Base-by-base conservation (phyloP, 2,329 filamentous ascomycete species). In the Drechslera avenae region DNA sequence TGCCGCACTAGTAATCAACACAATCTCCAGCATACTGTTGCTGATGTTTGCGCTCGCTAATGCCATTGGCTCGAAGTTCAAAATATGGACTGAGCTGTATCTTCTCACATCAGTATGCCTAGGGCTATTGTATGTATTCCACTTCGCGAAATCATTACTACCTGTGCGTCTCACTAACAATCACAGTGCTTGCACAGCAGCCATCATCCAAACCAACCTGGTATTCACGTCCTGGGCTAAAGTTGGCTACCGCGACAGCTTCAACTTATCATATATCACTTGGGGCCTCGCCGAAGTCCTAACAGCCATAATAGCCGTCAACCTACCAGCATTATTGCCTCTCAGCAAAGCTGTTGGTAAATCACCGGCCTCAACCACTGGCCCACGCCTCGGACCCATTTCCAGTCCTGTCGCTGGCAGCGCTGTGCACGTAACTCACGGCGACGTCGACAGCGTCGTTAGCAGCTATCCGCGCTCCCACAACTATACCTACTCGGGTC, bases 181-280 rank as follows among this genome's bases (percentile, higher is more conserved):
- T 59, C 73, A 71, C 34, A 62, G 73, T 21, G 73, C 74, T 5
- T 76, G 73, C 37, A 68, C 66, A 2, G 71, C 73, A 23, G 71
- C 75, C 5, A 73, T 76, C 19, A 59, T 74, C 14, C 76, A 76
- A 48, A 47, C 53, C 17, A 28, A 46, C 31, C 43, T 52, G 45
- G 44, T 58, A 21, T 51, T 52, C 41, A 34, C 50, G 30, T 33
- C 42, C 21, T 59, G 47, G 52, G 42, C 41, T 32, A 37, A 33
- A 6, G 30, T 31, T 26, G 51, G 19, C 34, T 41, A 28, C 23
- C 39, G 17, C 19, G 50, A 37, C 34, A 43, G 52, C 50, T 51
- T 47, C 49, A 23, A 39, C 14, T 23, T 43, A 23, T 37, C 40
- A 28, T 49, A 37, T 30, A 32, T 28, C 14, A 33, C 46, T 12